Evolutionary conservation across 2,329 filamentous ascomycete species (phyloP).

Genomic region (Cladosporium sphaerospermum): DNA sequence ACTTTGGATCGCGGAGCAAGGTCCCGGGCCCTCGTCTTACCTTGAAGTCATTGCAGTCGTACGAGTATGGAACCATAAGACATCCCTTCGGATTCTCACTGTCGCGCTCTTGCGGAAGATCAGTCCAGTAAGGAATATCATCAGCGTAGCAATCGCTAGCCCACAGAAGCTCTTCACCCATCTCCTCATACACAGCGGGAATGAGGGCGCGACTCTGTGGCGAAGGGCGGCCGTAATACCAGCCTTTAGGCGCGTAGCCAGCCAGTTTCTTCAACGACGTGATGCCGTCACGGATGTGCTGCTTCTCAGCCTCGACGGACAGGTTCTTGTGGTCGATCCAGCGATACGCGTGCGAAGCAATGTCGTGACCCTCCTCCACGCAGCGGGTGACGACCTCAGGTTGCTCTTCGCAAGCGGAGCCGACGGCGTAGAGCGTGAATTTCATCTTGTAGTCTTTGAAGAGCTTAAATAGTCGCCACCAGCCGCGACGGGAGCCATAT

Average conservation of each 20-base stretch:
- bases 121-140: slow-evolving; percentile 52
- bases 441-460: slow-evolving; percentile 46
- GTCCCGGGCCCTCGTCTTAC: background rate
- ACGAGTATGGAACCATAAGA: slow-evolving; percentile 50
- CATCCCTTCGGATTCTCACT: slow-evolving; percentile 40
- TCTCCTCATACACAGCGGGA: slow-evolving; percentile 47
- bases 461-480: slow-evolving; percentile 46
- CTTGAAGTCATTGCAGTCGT: slow-evolving; percentile 52
- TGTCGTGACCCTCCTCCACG: slow-evolving; percentile 46
- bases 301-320: slow-evolving; percentile 42
- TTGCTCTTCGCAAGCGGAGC: slow-evolving; percentile 43
- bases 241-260: slow-evolving; percentile 44
- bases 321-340: slow-evolving; percentile 49
- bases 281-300: slow-evolving; percentile 42
- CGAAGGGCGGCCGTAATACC: slow-evolving; percentile 46
- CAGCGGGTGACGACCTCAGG: slow-evolving; percentile 43
- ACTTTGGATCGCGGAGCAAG: too few species aligned
- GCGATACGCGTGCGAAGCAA: slow-evolving; percentile 46
- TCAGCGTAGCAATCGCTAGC: slow-evolving; percentile 49
- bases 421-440: slow-evolving; percentile 48
- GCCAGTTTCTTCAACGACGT: slow-evolving; percentile 36
- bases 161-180: slow-evolving; percentile 48
- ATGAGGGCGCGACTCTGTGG: slow-evolving; percentile 44
- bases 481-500: slow-evolving; percentile 45
- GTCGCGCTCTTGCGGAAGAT: slow-evolving; percentile 43